phyloP scores from a whole-genome alignment of 345 rosid species.

The Viola odorata region DNA sequence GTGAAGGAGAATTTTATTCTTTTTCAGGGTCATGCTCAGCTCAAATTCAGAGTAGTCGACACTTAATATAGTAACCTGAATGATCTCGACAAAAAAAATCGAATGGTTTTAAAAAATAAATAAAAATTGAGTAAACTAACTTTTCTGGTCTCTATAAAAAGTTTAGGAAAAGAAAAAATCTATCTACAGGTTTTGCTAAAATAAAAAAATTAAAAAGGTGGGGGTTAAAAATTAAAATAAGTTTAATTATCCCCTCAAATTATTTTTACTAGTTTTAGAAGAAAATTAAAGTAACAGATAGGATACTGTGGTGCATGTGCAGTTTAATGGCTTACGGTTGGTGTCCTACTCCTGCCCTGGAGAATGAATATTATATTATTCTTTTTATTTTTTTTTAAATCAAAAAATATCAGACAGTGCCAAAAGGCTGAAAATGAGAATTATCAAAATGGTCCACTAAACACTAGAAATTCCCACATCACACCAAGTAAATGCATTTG shows the following conservation, averaged over 20 bases:
- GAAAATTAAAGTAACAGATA: not conserved
- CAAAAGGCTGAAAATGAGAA: not conserved
- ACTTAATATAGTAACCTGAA: too few species aligned
- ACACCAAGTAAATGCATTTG: not conserved
- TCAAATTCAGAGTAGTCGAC: too few species aligned
- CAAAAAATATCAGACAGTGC: not conserved
- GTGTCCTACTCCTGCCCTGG: constrained; percentile 12
- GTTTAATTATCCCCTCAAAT: too few species aligned
- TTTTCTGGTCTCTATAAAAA: too few species aligned
- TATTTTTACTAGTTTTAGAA: not conserved
- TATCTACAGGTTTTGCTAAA: not conserved
- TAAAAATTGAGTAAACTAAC: too few species aligned
- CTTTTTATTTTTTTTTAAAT: not conserved
- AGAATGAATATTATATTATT: not conserved
- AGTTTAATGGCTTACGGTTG: constrained; percentile 11
- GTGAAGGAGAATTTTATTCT: too few species aligned
- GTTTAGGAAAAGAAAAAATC: not conserved
- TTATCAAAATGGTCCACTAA: not conserved
- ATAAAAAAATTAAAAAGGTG: not conserved
- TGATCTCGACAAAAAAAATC: too few species aligned
- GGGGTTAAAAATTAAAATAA: too few species aligned
- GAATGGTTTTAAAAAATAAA: too few species aligned
- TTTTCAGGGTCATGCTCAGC: too few species aligned
- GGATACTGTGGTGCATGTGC: constrained; percentile 21
- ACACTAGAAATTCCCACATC: not conserved